Conservation (phyloP, 371 early-diverging fungal genomes). For the Dinochytrium kinnereticum region DNA sequence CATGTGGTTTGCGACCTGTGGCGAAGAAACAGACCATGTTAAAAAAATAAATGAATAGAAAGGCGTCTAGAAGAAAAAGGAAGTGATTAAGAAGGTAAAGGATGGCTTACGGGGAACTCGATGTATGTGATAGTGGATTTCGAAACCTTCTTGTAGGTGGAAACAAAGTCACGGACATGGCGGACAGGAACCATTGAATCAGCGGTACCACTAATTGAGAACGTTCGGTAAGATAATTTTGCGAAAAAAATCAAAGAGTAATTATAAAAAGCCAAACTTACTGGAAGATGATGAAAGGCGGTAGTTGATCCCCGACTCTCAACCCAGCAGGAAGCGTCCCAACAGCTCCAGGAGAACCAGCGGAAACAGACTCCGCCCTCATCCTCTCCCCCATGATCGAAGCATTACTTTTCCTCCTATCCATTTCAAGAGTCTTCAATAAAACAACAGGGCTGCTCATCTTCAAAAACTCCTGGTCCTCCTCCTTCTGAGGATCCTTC, state of each 20-base stretch:
- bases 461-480: constrained; percentile 31
- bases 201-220: constrained; percentile 29
- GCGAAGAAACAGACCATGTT: no score
- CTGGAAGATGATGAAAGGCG: constrained; percentile 43
- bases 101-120: constrained; percentile 38
- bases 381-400: not conserved
- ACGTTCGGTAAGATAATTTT: no score
- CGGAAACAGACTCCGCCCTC: not conserved
- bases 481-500: constrained; percentile 6
- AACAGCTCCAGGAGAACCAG: not conserved
- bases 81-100: not conserved
- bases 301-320: constrained; percentile 14
- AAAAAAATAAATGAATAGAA: no score
- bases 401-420: constrained; percentile 19
- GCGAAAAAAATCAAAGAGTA: not conserved
- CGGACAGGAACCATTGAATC: constrained; percentile 40
- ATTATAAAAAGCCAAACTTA: constrained; percentile 13
- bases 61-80: no score
- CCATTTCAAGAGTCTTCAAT: constrained; percentile 32
- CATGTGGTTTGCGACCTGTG: constrained; percentile 42
- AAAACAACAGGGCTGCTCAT: constrained; percentile 31
- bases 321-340: constrained; percentile 16
- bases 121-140: constrained; percentile 34
- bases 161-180: constrained; percentile 40
- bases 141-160: constrained; percentile 35